A percentile compares a stretch with the other conserved stretches of the same genome.
These are phyloP conservation scores for Diaporthe vaccinii DNA, from an alignment of 2,329 filamentous ascomycete genomes.

Conservation along the genomic window DNA sequence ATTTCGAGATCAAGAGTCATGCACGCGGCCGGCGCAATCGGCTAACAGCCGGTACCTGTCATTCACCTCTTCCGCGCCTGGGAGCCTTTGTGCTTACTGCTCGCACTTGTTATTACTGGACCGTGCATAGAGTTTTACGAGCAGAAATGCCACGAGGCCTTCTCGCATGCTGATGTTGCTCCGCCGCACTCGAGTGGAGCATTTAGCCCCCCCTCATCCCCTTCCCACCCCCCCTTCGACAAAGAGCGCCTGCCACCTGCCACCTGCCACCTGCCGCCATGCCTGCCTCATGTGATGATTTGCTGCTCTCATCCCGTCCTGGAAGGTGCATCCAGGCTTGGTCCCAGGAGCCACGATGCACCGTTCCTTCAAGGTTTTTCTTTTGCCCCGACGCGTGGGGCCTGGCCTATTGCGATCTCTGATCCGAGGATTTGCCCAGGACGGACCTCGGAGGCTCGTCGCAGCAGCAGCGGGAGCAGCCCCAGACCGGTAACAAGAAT, in stretches of 20 bases:
- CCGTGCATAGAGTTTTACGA: conserved; percentile 32
- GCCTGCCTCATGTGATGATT: conserved; percentile 29
- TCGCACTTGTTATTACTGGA: conserved; percentile 13
- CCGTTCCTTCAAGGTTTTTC: conserved; percentile 28
- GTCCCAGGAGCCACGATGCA: conserved; percentile 30
- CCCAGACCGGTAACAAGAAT: conserved; percentile 2
- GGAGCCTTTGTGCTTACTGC: neutral
- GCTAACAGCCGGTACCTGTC: conserved; percentile 22
- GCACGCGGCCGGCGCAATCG: conserved; percentile 8
- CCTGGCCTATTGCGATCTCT: conserved; percentile 2
- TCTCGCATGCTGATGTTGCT: conserved; percentile 33
- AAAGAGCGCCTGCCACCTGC: conserved; percentile 30
- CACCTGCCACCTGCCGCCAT: conserved; percentile 31
- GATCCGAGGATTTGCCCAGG: conserved; percentile 22
- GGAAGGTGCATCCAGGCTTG: conserved; percentile 23
- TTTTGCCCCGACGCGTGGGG: conserved; percentile 24
- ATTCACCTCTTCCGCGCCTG: neutral
- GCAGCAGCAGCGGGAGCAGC: neutral
- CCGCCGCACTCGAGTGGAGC: conserved; percentile 29
- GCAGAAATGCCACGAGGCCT: conserved; percentile 33
- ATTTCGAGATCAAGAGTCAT: conserved; percentile 30
- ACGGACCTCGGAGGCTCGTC: conserved; percentile 18
- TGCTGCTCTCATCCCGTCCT: conserved; percentile 15
- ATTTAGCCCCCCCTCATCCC: neutral
- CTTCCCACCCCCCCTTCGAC: neutral